A percentile compares a stretch with the other conserved stretches of the same genome.
phyloP scores from a whole-genome alignment of 257 asterid species.

The Penstemon eatonii region DNA sequence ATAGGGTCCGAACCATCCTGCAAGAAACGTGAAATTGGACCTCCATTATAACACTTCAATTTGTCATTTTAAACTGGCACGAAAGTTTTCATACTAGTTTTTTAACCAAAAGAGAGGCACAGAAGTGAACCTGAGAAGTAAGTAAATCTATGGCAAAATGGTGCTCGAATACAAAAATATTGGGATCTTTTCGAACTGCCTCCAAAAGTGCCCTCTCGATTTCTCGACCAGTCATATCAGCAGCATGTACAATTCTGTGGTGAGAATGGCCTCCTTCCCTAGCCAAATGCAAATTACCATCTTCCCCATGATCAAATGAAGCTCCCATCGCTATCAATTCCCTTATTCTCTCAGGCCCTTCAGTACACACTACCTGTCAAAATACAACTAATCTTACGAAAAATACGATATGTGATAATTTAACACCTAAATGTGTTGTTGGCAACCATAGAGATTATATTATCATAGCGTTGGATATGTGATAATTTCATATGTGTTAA shows the following conservation, averaged over 20 bases:
- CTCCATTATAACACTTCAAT: background rate
- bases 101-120: background rate
- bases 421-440: too few species aligned
- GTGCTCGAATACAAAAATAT: conserved; percentile 82
- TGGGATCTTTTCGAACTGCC: conserved; percentile 83
- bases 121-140: conserved; percentile 69
- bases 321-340: conserved; percentile 99
- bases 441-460: too few species aligned
- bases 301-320: conserved; percentile 97
- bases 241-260: conserved; percentile 93
- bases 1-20: conserved; percentile 79
- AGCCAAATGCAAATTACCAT: conserved; percentile 95
- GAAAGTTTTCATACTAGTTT: background rate
- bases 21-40: conserved; percentile 18
- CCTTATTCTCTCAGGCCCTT: conserved; percentile 95
- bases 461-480: too few species aligned
- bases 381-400: conserved; percentile 23
- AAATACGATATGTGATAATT: background rate
- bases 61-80: background rate
- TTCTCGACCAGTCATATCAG: conserved; percentile 98
- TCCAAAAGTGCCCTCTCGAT: conserved; percentile 91
- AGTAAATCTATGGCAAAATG: conserved; percentile 93
- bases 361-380: conserved; percentile 94
- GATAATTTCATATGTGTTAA: too few species aligned
- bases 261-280: conserved; percentile 99